A percentile compares a stretch with the other conserved stretches of the same genome.
Evolutionary conservation across 2,329 filamentous ascomycete genomes (phyloP).

Genomic region (Hymenoscyphus fraxineus): DNA sequence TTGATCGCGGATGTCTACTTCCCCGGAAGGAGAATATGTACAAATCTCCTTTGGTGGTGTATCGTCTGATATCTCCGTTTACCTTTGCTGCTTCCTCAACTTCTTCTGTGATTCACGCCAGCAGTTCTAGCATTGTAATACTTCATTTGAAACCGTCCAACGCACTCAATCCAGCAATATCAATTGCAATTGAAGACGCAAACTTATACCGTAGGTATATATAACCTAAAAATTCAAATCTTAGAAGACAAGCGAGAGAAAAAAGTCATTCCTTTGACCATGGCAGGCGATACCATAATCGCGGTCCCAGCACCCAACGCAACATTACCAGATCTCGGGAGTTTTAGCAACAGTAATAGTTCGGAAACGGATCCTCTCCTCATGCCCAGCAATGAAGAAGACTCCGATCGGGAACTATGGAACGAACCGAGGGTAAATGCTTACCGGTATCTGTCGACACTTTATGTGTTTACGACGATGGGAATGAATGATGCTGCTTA

Average conservation of each 20-base stretch:
- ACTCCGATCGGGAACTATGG: not conserved
- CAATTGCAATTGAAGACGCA: not conserved
- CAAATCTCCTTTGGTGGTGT: not conserved
- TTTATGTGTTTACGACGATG: slow-evolving; percentile 61
- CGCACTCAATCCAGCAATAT: not conserved
- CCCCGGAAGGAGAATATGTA: not conserved
- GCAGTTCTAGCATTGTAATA: not conserved
- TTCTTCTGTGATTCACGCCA: not conserved
- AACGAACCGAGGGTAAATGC: slow-evolving; percentile 45
- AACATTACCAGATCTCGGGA: not conserved
- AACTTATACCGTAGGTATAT: not conserved
- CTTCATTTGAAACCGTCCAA: not conserved
- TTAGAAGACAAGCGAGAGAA: not conserved
- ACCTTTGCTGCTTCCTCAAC: not conserved
- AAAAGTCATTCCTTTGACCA: not conserved
- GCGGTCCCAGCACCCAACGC: not conserved
- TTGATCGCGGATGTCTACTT: not conserved
- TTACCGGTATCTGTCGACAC: slow-evolving; percentile 55
- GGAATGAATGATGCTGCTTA: slow-evolving; percentile 63
- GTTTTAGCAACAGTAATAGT: not conserved
- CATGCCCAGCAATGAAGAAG: not conserved
- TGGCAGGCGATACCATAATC: not conserved
- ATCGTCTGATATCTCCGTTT: not conserved
- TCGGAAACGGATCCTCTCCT: not conserved
- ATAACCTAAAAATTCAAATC: not conserved